Base-by-base conservation (phyloP, 108 stramenopile species). In the Asterionellopsis glacialis region DNA sequence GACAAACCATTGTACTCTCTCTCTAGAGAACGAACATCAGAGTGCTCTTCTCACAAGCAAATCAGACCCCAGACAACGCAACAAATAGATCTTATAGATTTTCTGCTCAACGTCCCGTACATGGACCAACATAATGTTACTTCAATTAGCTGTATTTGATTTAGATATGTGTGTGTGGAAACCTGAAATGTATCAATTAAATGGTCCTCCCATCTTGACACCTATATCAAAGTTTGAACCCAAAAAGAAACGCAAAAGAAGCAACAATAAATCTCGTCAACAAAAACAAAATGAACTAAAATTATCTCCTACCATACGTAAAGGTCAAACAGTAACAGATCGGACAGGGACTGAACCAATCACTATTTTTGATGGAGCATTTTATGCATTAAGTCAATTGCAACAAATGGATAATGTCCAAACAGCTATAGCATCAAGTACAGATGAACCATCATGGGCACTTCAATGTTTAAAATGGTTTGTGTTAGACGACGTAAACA, bases 361-460 rank as follows among this genome's bases (percentile, higher is more conserved):
- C 14, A 67, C 56, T 21, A 71, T 81, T 18, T 81, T 80, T 69
- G 50, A 51, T 16, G 80, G 74, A 59, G 80, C 74, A 65, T 48
- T 5, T 9, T 48, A 21, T 9, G 47, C 47, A 48, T 21, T 14
- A 21, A 6, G 45, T 18, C 42, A 76, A 65, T 83, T 23, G 28
- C 45, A 5, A 22, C 58, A 18, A 26, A 53, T 38, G 48, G 63
- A 24, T 2, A 56, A 69, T 22, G 76, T 81, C 23, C 73, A 67
- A 28, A 75, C 86, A 14, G 94, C 85, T 18, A 79, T 85, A 24
- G 79, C 88, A 21, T 90, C 88, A 15, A 62, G 82, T 27, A 89
- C 91, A 0, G 87, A 92, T 47, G 84, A 87, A 53, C 83, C 83
- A 19, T 43, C 50, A 15, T 95, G 87, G 84, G 92, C 87, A 16